These are phyloP conservation scores for Colletotrichum brevisporum DNA, from an alignment of 2,329 filamentous ascomycete genomes.

Conservation along the genomic window DNA sequence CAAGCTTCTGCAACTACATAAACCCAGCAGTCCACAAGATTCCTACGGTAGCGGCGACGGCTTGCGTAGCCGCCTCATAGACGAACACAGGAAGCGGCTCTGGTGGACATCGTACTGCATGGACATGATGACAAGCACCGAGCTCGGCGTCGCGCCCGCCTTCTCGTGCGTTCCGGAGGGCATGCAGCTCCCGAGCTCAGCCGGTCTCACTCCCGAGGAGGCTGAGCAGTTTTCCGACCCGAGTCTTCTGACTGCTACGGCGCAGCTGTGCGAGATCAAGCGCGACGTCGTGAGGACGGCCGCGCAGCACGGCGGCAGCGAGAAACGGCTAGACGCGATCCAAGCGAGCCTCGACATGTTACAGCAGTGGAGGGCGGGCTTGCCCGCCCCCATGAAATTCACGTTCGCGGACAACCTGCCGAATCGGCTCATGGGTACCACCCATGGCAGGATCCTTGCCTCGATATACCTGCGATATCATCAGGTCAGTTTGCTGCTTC, in stretches of 20 bases:
- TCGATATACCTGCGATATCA: slow-evolving; percentile 40
- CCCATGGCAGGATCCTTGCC: slow-evolving; percentile 7
- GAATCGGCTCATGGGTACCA: slow-evolving; percentile 14
- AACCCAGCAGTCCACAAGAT: not conserved
- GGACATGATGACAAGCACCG: slow-evolving; percentile 34
- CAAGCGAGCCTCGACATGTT: slow-evolving; percentile 29
- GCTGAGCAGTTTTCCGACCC: slow-evolving; percentile 36
- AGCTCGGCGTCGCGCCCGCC: slow-evolving; percentile 33
- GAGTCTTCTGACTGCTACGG: slow-evolving; percentile 16
- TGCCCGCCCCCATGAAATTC: slow-evolving; percentile 23
- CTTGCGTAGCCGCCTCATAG: not conserved
- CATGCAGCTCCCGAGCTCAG: slow-evolving; percentile 11
- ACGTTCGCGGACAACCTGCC: slow-evolving; percentile 28
- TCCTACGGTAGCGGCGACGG: not conserved
- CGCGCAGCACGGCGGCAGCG: slow-evolving; percentile 18
- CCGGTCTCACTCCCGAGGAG: not conserved
- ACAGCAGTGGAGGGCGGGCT: slow-evolving; percentile 19
- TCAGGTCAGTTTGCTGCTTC: slow-evolving; percentile 15
- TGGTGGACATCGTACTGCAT: slow-evolving; percentile 42
- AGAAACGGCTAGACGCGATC: not conserved
- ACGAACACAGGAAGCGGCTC: slow-evolving; percentile 35
- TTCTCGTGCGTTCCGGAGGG: slow-evolving; percentile 15
- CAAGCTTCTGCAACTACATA: slow-evolving; percentile 31
- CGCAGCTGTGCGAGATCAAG: slow-evolving; percentile 37
- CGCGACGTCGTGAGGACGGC: slow-evolving; percentile 29